Conservation (phyloP, 2,329 filamentous ascomycete species). For the Ophiostoma montium region DNA sequence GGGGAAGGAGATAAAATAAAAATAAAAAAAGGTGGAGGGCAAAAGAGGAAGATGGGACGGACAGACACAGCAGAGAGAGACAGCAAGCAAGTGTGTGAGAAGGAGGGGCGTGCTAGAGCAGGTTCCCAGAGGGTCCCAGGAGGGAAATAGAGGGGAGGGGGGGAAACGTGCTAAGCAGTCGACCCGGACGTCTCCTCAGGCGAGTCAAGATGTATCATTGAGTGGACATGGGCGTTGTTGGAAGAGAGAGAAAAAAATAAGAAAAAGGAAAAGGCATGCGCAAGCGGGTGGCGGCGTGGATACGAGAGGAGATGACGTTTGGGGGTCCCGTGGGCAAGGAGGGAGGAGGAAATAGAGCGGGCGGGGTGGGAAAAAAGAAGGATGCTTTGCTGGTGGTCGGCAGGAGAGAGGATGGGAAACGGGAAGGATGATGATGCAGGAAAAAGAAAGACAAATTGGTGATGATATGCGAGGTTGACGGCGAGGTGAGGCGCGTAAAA, state of each 20-base stretch:
- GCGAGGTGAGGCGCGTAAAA: neutral
- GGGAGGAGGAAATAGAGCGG: neutral
- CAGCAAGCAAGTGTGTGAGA: neutral
- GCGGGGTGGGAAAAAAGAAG: neutral
- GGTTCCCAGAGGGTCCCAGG: too few species aligned
- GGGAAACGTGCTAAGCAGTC: neutral
- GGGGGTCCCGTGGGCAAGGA: neutral
- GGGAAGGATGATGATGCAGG: neutral
- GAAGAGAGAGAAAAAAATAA: neutral
- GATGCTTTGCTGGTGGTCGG: too few species aligned
- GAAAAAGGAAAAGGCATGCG: too few species aligned
- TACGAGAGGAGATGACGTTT: conserved; percentile 1
- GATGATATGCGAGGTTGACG: neutral
- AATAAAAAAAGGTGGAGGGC: neutral
- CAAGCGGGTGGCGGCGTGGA: neutral
- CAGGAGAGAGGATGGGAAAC: neutral
- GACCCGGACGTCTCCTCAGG: neutral
- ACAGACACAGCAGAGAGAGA: neutral
- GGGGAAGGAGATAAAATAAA: too few species aligned
- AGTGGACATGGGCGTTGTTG: neutral
- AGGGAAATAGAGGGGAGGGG: too few species aligned
- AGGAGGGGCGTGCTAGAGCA: too few species aligned
- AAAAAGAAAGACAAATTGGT: neutral
- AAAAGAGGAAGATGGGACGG: neutral
- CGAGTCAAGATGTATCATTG: neutral